Base-by-base conservation (phyloP, 108 stramenopile genomes). In the Schizochytrium sp. region DNA sequence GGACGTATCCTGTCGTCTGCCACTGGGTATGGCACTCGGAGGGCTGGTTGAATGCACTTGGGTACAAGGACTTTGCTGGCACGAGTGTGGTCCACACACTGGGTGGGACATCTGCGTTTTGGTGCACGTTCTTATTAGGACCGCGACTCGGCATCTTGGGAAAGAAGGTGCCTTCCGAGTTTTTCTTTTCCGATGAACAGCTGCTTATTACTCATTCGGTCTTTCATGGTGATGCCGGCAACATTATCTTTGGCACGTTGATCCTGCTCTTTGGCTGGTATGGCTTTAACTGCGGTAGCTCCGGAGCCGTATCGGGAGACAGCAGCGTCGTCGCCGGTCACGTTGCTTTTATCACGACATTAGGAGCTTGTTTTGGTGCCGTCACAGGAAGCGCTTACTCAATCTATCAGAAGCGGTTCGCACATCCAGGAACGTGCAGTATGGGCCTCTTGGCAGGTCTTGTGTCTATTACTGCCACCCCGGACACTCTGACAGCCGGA, bases 1-100 rank as follows among this genome's bases (percentile, higher is more conserved):
- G 96, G 87, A 94, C 96, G 18, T 98, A 98, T 92, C 96, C 96
- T 3, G 92, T 97, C 19, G 91, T 96, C 45, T 95, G 94, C 12
- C 95, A 96, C 91, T 87, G 93, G 57, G 92, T 95, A 14, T 98
- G 97, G 97, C 91, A 90, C 89, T 76, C 91, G 4, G 87, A 93
- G 45, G 97, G 88, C 57, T 90, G 63, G 69, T 18, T 63, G 43
- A 4, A 8, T 41, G 5, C 51, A 23, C 16, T 72, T 2, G 94
- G 95, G 44, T 58, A 93, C 72, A 88, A 95, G 44, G 96, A 97
- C 87, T 96, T 96, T 89, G 95, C 96, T 14, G 96, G 96, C 19
- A 90, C 88, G 12, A 92, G 93, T 14, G 94, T 94, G 18, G 96
- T 96, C 4, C 96, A 97, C 88, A 48, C 95, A 44, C 92, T 93